Evolutionary conservation across 2,329 filamentous ascomycete species (phyloP).

Genomic region (Sarocladium oryzae): DNA sequence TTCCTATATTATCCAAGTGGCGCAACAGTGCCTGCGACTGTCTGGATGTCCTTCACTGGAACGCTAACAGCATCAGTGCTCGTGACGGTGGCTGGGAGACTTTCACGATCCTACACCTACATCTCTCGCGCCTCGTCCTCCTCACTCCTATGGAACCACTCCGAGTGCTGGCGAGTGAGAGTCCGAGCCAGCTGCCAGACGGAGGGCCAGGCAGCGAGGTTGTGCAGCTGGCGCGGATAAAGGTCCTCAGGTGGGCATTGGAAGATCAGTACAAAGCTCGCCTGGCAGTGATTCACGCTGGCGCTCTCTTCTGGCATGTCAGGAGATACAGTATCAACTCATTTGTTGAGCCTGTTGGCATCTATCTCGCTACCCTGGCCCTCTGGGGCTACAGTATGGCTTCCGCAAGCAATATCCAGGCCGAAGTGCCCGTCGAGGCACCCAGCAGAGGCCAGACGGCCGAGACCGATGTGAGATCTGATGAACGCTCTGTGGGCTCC

Average conservation of each 20-base stretch:
- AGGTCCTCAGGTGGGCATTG: constrained; percentile 25
- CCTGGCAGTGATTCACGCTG: constrained; percentile 36
- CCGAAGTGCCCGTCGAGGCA: background rate
- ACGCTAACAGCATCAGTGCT: constrained; percentile 42
- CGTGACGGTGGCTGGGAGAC: constrained; percentile 42
- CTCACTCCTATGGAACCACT: constrained; percentile 29
- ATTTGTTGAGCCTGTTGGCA: constrained; percentile 28
- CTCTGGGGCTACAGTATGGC: constrained; percentile 29
- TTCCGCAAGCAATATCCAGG: background rate
- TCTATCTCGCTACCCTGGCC: constrained; percentile 28
- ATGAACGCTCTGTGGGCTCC: background rate
- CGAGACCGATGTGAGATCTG: background rate
- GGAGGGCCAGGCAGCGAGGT: background rate
- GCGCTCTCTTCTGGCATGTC: constrained; percentile 36
- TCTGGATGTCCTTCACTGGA: constrained; percentile 50
- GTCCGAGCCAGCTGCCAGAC: background rate
- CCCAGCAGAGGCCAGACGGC: background rate
- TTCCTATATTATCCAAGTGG: constrained; percentile 21
- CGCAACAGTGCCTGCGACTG: constrained; percentile 36
- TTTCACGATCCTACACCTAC: constrained; percentile 46
- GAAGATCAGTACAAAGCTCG: constrained; percentile 33
- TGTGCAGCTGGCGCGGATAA: background rate
- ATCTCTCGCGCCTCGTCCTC: constrained; percentile 43
- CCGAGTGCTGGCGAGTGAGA: constrained; percentile 5
- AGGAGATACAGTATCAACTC: constrained; percentile 30